Evolutionary conservation across 108 stramenopile species (phyloP).

Genomic region (Parietichytrium sp.): DNA sequence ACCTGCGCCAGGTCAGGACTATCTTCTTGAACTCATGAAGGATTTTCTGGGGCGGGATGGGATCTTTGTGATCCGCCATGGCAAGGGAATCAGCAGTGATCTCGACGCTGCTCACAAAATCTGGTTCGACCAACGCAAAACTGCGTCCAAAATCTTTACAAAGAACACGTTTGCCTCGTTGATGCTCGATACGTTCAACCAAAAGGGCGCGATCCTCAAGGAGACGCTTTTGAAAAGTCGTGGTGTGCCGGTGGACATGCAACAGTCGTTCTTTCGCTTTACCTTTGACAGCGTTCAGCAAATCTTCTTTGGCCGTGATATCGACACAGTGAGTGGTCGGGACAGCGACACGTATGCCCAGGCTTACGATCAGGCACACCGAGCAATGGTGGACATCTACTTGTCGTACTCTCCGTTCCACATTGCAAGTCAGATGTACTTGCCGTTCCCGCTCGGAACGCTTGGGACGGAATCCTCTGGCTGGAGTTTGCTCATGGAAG

Average conservation of each 20-base stretch:
- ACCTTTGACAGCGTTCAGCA: slow-evolving; percentile 58
- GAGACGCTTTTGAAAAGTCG: not conserved
- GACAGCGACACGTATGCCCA: slow-evolving; percentile 43
- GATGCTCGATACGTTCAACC: slow-evolving; percentile 31
- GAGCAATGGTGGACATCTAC: slow-evolving; percentile 44
- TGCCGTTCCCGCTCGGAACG: too few relatives aligned
- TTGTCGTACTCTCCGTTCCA: too few relatives aligned
- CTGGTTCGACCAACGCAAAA: slow-evolving; percentile 62
- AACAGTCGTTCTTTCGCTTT: slow-evolving; percentile 47
- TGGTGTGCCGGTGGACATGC: slow-evolving; percentile 45
- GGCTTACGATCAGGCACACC: slow-evolving; percentile 56
- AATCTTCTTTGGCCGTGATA: slow-evolving; percentile 59
- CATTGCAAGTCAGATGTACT: too few relatives aligned
- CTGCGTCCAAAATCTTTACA: slow-evolving; percentile 55
- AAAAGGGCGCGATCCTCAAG: not conserved
- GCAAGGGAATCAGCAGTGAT: not conserved
- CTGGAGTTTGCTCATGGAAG: too few relatives aligned
- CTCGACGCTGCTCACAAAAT: slow-evolving; percentile 47
- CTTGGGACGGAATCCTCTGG: too few relatives aligned
- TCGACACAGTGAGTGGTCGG: slow-evolving; percentile 46
- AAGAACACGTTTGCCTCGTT: slow-evolving; percentile 34
- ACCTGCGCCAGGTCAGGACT: slow-evolving; percentile 44
- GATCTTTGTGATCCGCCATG: slow-evolving; percentile 49
- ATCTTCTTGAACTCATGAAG: not conserved
- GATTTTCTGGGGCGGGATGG: slow-evolving; percentile 55